Evolutionary conservation across 164 flowering plant genomes (phyloP), one percentile per base, ranked within the genome.

Genomic region (Vitis labrusca): DNA sequence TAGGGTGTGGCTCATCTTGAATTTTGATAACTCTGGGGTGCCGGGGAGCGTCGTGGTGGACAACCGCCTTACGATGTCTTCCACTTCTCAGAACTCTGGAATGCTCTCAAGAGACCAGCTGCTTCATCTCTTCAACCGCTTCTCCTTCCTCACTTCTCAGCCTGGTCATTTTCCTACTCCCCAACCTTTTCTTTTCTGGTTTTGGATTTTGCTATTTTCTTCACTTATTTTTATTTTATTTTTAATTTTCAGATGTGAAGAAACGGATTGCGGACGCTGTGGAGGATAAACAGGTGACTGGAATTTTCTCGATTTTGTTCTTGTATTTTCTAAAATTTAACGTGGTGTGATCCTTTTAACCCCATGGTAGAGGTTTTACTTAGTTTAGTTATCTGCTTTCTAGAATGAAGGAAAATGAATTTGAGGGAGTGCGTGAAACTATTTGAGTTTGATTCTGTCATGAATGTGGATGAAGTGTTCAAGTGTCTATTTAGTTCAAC

Each of bases 221-320:
- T 29, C n/a, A 9, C 13, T 52, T 71, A 30, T n/a, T 3, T 55
- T 63, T 37, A 10, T 15, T 58, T 56, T 48, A 12, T 30, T 55
- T 57, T 61, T 32, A 9, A 5, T 68, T 59, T 70, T 13, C 76
- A 93, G 98, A 89, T 74, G 92, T 82, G 71, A 91, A 93, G 91
- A 82, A 84, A 75, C 76, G 94, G 56, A 86, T 89, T 70, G 84
- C 87, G 10, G 97, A 88, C 44, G 98, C 91, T 65, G 97, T 91
- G 66, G 57, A 74, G 49, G 91, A 93, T 61, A 82, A 88, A 49
- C 93, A 93, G 88, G 98, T 88, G 14, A 61, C 0, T 27, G 1
- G 59, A 9, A 50, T 11, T 14, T 64, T 61, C 16, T 61, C 68
- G 12, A 56, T 27, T 59, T 54, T 14, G 27, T 19, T 53, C 44